These are phyloP conservation scores for Alternaria tenuissima DNA, from an alignment of 2,329 filamentous ascomycete species.

Conservation along the genomic window DNA sequence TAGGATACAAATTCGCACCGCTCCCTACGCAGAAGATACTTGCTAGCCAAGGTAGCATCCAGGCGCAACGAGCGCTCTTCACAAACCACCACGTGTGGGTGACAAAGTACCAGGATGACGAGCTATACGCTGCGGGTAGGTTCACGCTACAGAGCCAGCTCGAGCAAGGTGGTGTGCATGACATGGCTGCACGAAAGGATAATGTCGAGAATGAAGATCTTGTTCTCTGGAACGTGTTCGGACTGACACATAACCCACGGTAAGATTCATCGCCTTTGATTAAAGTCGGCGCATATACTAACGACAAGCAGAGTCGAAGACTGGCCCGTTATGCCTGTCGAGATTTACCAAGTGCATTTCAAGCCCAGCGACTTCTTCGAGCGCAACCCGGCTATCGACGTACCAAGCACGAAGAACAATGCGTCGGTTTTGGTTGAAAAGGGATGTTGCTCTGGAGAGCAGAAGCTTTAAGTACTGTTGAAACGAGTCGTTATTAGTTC, in stretches of 20 bases:
- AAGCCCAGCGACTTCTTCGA: conserved; percentile 64
- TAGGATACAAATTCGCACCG: conserved; percentile 59
- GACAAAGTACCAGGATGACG: conserved; percentile 61
- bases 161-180: conserved; percentile 56
- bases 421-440: conserved; percentile 38
- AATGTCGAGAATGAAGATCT: conserved; percentile 56
- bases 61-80: conserved; percentile 58
- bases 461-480: conserved; percentile 24
- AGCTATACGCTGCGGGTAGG: conserved; percentile 59
- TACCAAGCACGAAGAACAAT: conserved; percentile 52
- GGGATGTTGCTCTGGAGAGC: conserved; percentile 25
- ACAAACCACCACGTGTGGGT: conserved; percentile 63
- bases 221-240: conserved; percentile 61
- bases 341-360: conserved; percentile 58
- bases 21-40: conserved; percentile 60
- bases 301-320: conserved; percentile 50
- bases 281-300: neutral
- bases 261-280: conserved; percentile 8
- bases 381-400: conserved; percentile 62
- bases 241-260: conserved; percentile 61
- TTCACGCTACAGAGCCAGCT: conserved; percentile 57
- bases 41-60: conserved; percentile 55
- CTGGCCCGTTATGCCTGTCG: conserved; percentile 61
- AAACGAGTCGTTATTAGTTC: neutral
- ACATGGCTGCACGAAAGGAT: conserved; percentile 55